These are phyloP conservation scores for Linanthus parryae DNA, from an alignment of 148 eudicot species.

Conservation along the genomic window DNA sequence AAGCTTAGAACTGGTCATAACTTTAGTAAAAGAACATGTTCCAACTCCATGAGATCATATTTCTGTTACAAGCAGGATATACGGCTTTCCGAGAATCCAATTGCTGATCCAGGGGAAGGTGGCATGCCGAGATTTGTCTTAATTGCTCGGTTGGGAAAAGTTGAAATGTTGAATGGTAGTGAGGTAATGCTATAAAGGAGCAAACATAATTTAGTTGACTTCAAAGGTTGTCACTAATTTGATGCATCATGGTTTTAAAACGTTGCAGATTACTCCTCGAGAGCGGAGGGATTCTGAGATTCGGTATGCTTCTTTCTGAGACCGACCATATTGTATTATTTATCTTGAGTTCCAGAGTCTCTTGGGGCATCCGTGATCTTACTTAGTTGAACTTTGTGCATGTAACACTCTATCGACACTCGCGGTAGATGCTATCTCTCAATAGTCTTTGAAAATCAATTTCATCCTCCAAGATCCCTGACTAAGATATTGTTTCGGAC, in stretches of 20 bases:
- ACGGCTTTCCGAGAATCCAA: slow-evolving; percentile 82
- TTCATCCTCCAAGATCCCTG: no score
- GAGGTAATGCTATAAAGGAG: slow-evolving; percentile 46
- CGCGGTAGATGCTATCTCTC: no score
- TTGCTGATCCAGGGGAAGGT: slow-evolving; percentile 72
- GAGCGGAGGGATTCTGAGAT: slow-evolving; percentile 96
- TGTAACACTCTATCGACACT: no score
- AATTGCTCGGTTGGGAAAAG: slow-evolving; percentile 75
- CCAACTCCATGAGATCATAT: no score
- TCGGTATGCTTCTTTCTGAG: slow-evolving; percentile 44
- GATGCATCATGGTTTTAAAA: slow-evolving; percentile 13
- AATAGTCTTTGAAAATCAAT: no score
- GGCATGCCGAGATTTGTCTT: slow-evolving; percentile 78
- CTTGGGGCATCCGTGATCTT: no score
- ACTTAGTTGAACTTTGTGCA: neutral
- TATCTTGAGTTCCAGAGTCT: neutral
- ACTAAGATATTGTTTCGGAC: no score
- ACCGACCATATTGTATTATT: neutral
- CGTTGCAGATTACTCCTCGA: slow-evolving; percentile 59
- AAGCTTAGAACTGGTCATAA: no score
- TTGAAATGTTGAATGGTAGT: slow-evolving; percentile 76
- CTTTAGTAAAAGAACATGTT: no score
- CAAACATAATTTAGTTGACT: neutral
- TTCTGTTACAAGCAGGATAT: slow-evolving; percentile 42
- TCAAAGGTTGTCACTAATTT: slow-evolving; percentile 5